Conservation (phyloP, 805 yeast genomes). For the Candida sanyiensis region DNA sequence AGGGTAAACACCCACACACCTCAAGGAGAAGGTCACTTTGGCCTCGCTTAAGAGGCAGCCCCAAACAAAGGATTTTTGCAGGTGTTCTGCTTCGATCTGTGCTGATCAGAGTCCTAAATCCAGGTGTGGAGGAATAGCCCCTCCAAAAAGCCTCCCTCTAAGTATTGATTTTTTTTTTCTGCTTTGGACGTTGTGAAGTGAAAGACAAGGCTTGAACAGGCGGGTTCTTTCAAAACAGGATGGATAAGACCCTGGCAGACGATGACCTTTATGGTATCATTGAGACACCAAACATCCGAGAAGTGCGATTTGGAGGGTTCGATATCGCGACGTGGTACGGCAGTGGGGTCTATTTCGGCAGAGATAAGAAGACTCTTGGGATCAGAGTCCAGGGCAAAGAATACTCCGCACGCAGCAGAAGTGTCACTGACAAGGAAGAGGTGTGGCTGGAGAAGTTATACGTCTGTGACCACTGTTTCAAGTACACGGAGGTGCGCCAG, state of each 20-base stretch:
- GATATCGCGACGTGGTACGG: conserved; percentile 85
- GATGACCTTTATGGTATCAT: conserved; percentile 56
- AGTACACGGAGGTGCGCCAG: conserved; percentile 50
- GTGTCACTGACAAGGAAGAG: conserved; percentile 15
- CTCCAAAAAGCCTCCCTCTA: no score
- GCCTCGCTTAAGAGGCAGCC: no score
- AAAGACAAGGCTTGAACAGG: no score
- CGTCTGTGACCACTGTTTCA: conserved; percentile 82
- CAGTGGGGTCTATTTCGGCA: conserved; percentile 67
- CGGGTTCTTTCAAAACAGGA: no score
- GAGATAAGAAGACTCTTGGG: conserved; percentile 42
- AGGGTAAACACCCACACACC: no score
- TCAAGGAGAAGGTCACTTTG: no score
- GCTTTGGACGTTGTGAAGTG: no score
- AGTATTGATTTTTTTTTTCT: no score
- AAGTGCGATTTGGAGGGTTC: conserved; percentile 62
- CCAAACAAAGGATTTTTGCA: no score
- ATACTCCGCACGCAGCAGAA: conserved; percentile 12
- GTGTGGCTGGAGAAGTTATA: conserved; percentile 56
- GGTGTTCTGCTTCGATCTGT: no score
- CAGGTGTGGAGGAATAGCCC: no score
- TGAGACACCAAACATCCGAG: conserved; percentile 53
- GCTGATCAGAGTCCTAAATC: no score
- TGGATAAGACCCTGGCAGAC: conserved; percentile 15
- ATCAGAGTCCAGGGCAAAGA: conserved; percentile 28